Evolutionary conservation across 768 basidiomycete genomes (phyloP).

Genomic region (Macrocybe gigantea): DNA sequence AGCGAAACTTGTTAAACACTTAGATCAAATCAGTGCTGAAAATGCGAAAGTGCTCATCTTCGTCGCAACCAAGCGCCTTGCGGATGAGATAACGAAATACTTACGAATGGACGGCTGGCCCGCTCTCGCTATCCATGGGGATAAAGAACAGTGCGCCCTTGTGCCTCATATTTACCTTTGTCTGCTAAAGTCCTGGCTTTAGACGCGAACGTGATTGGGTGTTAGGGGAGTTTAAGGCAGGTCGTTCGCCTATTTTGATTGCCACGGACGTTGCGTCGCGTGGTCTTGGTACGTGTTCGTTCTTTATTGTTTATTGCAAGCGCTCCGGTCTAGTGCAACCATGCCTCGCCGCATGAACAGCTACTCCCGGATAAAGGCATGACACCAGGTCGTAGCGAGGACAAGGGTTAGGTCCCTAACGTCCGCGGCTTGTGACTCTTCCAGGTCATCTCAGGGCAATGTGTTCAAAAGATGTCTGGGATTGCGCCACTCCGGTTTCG

Average conservation of each 20-base stretch:
- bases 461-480: not conserved
- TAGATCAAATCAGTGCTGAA: slow-evolving; percentile 93
- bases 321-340: slow-evolving; percentile 25
- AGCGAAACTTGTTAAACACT: slow-evolving; percentile 90
- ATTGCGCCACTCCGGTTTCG: slow-evolving; percentile 6
- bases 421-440: too few relatives aligned
- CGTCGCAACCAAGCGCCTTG: slow-evolving; percentile 94
- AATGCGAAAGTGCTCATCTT: slow-evolving; percentile 99
- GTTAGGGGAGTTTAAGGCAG: slow-evolving; percentile 94
- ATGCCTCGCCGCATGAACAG: not conserved
- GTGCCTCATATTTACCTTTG: not conserved
- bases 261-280: slow-evolving; percentile 99
- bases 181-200: slow-evolving; percentile 1
- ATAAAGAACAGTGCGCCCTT: slow-evolving; percentile 88
- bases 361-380: too few relatives aligned
- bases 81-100: slow-evolving; percentile 98
- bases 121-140: slow-evolving; percentile 98
- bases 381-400: too few relatives aligned
- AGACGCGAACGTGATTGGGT: slow-evolving; percentile 99
- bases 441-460: too few relatives aligned
- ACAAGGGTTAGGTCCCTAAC: too few relatives aligned
- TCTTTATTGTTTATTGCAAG: slow-evolving; percentile 47
- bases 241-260: slow-evolving; percentile 94
- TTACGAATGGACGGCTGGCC: slow-evolving; percentile 99
- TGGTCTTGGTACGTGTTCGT: slow-evolving; percentile 92